phyloP scores from a whole-genome alignment of 352 stramenopile species.

The Pythium sp. region DNA sequence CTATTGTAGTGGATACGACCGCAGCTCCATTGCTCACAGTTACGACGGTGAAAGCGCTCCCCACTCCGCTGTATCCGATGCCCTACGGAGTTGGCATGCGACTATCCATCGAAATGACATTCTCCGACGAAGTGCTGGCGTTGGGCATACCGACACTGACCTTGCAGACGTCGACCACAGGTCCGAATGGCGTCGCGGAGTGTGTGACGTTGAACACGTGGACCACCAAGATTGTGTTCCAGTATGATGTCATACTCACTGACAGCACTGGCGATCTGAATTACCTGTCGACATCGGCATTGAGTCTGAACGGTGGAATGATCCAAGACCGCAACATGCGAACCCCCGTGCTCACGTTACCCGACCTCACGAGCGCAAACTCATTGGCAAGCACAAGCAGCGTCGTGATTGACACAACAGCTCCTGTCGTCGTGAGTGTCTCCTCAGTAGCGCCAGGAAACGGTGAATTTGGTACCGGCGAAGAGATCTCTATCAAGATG shows the following conservation, averaged over 20 bases:
- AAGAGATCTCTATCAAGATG: conserved; percentile 58
- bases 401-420: conserved; percentile 69
- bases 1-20: conserved; percentile 65
- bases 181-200: conserved; percentile 45
- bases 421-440: conserved; percentile 57
- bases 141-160: conserved; percentile 51
- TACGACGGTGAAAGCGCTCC: conserved; percentile 36
- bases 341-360: conserved; percentile 49
- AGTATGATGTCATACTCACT: conserved; percentile 60
- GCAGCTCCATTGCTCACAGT: conserved; percentile 42
- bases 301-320: conserved; percentile 47
- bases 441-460: conserved; percentile 45
- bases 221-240: conserved; percentile 55
- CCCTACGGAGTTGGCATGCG: conserved; percentile 68
- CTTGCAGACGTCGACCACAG: conserved; percentile 39
- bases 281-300: conserved; percentile 53
- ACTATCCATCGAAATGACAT: conserved; percentile 62
- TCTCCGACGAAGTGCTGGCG: conserved; percentile 75
- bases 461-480: conserved; percentile 66
- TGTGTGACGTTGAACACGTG: conserved; percentile 57
- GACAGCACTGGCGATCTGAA: conserved; percentile 56
- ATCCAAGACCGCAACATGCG: conserved; percentile 75
- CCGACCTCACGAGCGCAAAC: conserved; percentile 30
- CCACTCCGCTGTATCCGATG: conserved; percentile 36
- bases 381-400: conserved; percentile 51